Evolutionary conservation across 108 stramenopile species (phyloP).

Genomic region (Mediolabrus comicus): DNA sequence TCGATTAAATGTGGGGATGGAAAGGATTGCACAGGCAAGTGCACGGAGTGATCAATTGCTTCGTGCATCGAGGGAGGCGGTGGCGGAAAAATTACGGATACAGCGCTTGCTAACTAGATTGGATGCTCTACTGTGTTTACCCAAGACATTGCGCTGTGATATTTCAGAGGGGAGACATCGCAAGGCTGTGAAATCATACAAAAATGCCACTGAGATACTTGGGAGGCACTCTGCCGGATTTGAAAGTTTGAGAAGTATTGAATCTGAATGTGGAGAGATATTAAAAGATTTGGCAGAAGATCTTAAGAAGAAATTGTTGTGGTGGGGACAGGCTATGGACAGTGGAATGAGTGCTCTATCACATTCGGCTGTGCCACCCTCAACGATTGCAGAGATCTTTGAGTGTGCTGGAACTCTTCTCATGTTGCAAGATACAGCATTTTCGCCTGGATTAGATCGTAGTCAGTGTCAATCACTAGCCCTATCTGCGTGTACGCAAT

Average conservation of each 20-base stretch:
- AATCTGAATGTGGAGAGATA: conserved; percentile 72
- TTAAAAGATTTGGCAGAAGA: conserved; percentile 48
- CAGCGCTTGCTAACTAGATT: conserved; percentile 75
- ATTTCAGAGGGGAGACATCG: conserved; percentile 59
- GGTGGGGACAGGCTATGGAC: conserved; percentile 54
- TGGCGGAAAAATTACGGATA: conserved; percentile 81
- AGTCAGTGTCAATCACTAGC: conserved; percentile 63
- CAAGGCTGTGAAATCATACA: conserved; percentile 61
- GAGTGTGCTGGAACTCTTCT: conserved; percentile 80
- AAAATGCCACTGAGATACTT: conserved; percentile 65
- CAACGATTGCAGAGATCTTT: conserved; percentile 71
- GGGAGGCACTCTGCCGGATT: conserved; percentile 79
- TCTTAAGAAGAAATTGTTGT: conserved; percentile 52
- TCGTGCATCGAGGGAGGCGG: conserved; percentile 62
- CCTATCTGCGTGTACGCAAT: conserved; percentile 53
- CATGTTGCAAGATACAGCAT: conserved; percentile 45
- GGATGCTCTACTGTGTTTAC: conserved; percentile 74
- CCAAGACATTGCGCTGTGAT: conserved; percentile 59
- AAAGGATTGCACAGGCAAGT: conserved; percentile 34
- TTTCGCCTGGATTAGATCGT: conserved; percentile 36
- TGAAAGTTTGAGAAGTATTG: conserved; percentile 78
- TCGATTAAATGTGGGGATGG: conserved; percentile 50
- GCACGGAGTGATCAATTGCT: conserved; percentile 52
- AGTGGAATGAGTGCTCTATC: conserved; percentile 16
- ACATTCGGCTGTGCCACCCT: conserved; percentile 33